Base-by-base conservation (phyloP, 1,284 basidiomycete genomes). In the Heterobasidion irregulare region DNA sequence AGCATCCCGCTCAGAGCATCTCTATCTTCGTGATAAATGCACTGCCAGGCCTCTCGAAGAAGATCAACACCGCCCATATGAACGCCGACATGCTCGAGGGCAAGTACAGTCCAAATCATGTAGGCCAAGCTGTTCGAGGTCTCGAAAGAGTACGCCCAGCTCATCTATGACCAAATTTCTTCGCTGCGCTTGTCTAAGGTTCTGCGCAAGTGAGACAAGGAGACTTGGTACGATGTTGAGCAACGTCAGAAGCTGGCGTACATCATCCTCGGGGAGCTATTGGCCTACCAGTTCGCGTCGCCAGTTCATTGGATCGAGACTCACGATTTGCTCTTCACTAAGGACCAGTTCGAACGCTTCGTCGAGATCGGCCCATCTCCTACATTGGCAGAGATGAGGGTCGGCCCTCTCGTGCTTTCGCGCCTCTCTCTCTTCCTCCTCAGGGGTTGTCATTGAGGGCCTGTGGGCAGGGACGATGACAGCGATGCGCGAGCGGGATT, bases 251-350 rank as follows among this genome's bases (percentile, higher is more conserved):
- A 89, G 65, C 82, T 99, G 47, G 94, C 95, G 0, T 98, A 98
- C 70, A 89, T 87, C 63, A 94, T 98, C 64, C 84, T 99, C 58
- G 94, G 98, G 62, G 96, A 98, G 71, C 83, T 98, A 55, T 80
- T 99, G 47, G 94, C 96, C 13, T 98, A 98, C 69, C 96, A 99
- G 69, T 95, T 95, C 64, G 91, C 90, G 0, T 95, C 94, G 2
- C 94, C 94, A 10, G 95, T 99, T 32, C 86, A 94, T 56, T 98
- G 96, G 96, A 99, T 99, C 66, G 92, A 98, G 75, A 99, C 96
- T 0, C 96, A 98, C 68, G 96, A 99, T 66, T 82, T 92, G 48
- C 80, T 99, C 58, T 99, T 99, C 76, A 83, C 77, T 6, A 74
- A 85, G n/a, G 96, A 86, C 77, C 78, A 82, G 58, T 98, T 98